Base-by-base conservation (phyloP, 192 early-diverging fungal species). In the Umbelopsis isabellina region DNA sequence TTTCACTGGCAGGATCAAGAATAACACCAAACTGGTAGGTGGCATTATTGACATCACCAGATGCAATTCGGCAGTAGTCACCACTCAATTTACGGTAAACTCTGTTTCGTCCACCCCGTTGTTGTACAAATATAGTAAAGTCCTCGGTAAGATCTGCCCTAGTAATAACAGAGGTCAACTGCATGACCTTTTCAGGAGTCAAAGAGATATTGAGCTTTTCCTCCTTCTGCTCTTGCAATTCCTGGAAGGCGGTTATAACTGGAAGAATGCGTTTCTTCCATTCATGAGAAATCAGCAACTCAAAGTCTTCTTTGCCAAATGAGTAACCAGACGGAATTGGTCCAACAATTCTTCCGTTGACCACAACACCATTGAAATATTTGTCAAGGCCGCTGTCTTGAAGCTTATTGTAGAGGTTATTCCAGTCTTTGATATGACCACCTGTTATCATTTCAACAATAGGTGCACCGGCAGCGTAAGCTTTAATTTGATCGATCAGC, bases 1-100 rank as follows among this genome's bases (percentile, higher is more conserved):
- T 61, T 48, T 93, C 87, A 71, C 87, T 92, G 10, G 92, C 47
- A 5, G 97, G 97, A 72, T 97, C 92, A 6, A 99, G 70, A 6
- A 92, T 74, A 1, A 85, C 90, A 41, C 71, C 79, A 45, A 86
- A 72, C 18, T 83, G 75, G 65, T 82, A 79, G 12, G 80, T 72
- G 0, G 78, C 71, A 2, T 75, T 44, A 2, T 72, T 67, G 2
- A 66, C 45, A 13, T 76, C 69, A 6, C 79, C 73, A 72, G 69
- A 46, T 25, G 58, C 30, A 30, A 73, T 21, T 11, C 77, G 44
- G 1, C 69, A 30, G 2, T 48, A n/a, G 2, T 73, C 47, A 18
- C 69, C 46, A 27, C 37, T 49, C 21, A 78, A 46, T 15, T 64
- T 47, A 4, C 52, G 41, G 22, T 78, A 78, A 13, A 66, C 21